phyloP scores from a whole-genome alignment of 1,284 basidiomycete species.

The Omphalotus olearius region DNA sequence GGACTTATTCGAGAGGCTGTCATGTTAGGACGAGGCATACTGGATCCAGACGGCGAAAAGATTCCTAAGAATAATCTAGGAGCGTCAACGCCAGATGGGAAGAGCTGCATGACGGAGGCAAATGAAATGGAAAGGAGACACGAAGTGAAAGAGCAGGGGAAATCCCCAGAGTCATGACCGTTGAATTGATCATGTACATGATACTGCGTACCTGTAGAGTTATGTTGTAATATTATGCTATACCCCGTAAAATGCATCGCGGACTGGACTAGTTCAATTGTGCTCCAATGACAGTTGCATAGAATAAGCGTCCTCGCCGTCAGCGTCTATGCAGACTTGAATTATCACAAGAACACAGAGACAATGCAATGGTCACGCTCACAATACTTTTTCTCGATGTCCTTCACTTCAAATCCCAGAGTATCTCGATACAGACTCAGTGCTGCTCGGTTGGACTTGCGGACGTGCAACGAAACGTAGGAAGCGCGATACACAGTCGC shows the following conservation, averaged over 20 bases:
- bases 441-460: slow-evolving; percentile 91
- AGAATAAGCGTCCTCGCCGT: slow-evolving; percentile 89
- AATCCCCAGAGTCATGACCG: too few relatives aligned
- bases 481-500: slow-evolving; percentile 77
- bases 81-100: too few relatives aligned
- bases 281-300: slow-evolving; percentile 69
- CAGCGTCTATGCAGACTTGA: slow-evolving; percentile 59
- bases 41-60: slow-evolving; percentile 10
- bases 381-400: slow-evolving; percentile 91
- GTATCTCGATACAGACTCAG: slow-evolving; percentile 86
- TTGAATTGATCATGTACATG: too few relatives aligned
- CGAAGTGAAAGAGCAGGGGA: too few relatives aligned
- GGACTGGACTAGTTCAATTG: neutral
- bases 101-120: too few relatives aligned
- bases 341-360: slow-evolving; percentile 14
- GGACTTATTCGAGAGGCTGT: slow-evolving; percentile 57
- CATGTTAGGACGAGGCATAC: slow-evolving; percentile 22
- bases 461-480: slow-evolving; percentile 89
- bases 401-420: slow-evolving; percentile 82
- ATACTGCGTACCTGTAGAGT: neutral
- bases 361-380: slow-evolving; percentile 20
- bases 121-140: too few relatives aligned
- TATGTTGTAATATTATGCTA: slow-evolving; percentile 6
- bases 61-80: slow-evolving; percentile 6
- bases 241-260: neutral